Conservation (phyloP, 2,329 filamentous ascomycete genomes). For the Sclerotinia minor region DNA sequence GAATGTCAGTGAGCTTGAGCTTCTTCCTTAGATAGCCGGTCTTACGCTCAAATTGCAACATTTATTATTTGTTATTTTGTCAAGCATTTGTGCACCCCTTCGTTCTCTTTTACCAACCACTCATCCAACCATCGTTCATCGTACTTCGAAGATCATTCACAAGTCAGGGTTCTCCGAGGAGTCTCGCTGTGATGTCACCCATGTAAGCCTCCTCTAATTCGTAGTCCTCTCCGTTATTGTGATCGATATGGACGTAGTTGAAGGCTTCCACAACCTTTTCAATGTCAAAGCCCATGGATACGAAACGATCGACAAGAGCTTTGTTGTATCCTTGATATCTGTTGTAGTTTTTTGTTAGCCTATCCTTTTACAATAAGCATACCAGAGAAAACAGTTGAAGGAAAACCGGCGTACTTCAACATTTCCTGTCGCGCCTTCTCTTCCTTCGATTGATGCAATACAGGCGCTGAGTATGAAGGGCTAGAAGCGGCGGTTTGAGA, state of each 20-base stretch:
- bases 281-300: constrained; percentile 87
- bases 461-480: constrained; percentile 41
- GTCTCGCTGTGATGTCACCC: constrained; percentile 81
- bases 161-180: constrained; percentile 69
- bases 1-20: background rate
- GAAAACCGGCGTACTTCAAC: constrained; percentile 29
- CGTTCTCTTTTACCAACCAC: background rate
- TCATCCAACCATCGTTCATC: constrained; percentile 10
- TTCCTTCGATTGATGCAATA: constrained; percentile 35
- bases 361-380: constrained; percentile 11
- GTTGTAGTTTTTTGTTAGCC: constrained; percentile 29
- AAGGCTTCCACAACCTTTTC: constrained; percentile 86
- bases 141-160: constrained; percentile 14
- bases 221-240: constrained; percentile 75
- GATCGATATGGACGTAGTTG: constrained; percentile 76
- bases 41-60: background rate
- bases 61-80: background rate
- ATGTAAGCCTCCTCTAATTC: constrained; percentile 87
- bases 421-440: constrained; percentile 35
- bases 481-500: constrained; percentile 45
- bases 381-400: background rate
- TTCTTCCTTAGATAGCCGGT: background rate
- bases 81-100: background rate
- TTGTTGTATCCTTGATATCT: constrained; percentile 89
- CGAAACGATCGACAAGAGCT: constrained; percentile 78